Percentiles rank a stretch among this genome's conserved stretches.
phyloP scores from a whole-genome alignment of 129 eudicot genomes.

The carrot (Daucus carota) region DNA sequence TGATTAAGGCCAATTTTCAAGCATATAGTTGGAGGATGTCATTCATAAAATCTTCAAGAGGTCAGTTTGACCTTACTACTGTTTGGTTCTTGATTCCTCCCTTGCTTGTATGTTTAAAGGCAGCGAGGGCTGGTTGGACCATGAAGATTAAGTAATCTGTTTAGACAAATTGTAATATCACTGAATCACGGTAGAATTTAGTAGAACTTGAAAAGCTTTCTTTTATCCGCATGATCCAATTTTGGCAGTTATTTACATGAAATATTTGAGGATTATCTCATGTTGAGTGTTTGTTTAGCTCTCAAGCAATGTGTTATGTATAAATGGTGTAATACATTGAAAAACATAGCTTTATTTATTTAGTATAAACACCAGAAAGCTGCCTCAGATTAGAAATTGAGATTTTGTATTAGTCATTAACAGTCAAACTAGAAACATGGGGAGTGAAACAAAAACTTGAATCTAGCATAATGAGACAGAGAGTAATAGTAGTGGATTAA shows the following conservation, averaged over 20 bases:
- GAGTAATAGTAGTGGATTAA: too few species aligned
- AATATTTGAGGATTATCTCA: neutral
- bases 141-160: slow-evolving; percentile 12
- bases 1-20: slow-evolving; percentile 21
- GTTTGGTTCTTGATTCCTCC: slow-evolving; percentile 15
- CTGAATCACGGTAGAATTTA: neutral
- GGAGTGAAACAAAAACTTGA: neutral
- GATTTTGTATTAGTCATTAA: neutral
- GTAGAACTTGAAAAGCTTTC: slow-evolving; percentile 6
- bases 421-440: neutral
- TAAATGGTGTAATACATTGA: neutral
- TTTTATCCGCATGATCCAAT: neutral
- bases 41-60: slow-evolving; percentile 5
- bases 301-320: neutral
- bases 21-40: neutral
- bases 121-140: slow-evolving; percentile 27
- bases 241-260: neutral
- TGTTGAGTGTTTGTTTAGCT: neutral
- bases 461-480: neutral
- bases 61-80: slow-evolving; percentile 10
- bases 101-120: slow-evolving; percentile 26
- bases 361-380: neutral
- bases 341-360: neutral
- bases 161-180: slow-evolving; percentile 11
- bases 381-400: neutral